A percentile compares a stretch with the other conserved stretches of the same genome.
phyloP scores from a whole-genome alignment of 208 protist genomes.

The Crithidia sp. region DNA sequence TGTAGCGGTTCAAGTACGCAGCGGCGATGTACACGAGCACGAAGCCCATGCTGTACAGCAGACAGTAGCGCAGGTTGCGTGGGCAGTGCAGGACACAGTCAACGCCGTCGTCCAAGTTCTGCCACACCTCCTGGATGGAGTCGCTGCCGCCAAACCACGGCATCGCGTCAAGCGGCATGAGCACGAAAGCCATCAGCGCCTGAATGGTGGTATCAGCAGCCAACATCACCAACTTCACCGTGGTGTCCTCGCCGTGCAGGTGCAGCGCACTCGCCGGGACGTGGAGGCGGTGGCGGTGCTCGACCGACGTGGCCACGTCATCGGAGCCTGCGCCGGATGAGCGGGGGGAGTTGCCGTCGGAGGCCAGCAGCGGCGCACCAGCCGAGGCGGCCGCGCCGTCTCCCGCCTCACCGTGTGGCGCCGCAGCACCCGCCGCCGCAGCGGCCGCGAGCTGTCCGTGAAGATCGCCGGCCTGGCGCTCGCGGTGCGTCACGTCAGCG shows the following conservation, averaged over 20 bases:
- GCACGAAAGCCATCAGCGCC: conserved; percentile 31
- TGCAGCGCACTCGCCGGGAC: conserved; percentile 3
- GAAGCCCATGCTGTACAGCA: conserved; percentile 58
- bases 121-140: conserved; percentile 36
- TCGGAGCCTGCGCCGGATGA: neutral
- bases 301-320: neutral
- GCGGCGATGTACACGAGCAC: conserved; percentile 52
- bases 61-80: conserved; percentile 58
- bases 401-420: too few species aligned
- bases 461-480: neutral
- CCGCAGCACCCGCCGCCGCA: neutral
- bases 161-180: conserved; percentile 60
- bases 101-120: conserved; percentile 42
- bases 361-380: neutral
- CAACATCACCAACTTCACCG: conserved; percentile 71
- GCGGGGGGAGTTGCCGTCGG: neutral
- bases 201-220: conserved; percentile 49
- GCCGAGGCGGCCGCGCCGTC: neutral
- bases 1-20: conserved; percentile 71
- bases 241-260: conserved; percentile 47
- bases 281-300: conserved; percentile 16
- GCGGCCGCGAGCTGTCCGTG: neutral
- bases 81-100: conserved; percentile 53
- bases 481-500: neutral
- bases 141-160: conserved; percentile 60